Evolutionary conservation across 2,329 filamentous ascomycete species (phyloP).

Genomic region (Stromatinia cepivora): DNA sequence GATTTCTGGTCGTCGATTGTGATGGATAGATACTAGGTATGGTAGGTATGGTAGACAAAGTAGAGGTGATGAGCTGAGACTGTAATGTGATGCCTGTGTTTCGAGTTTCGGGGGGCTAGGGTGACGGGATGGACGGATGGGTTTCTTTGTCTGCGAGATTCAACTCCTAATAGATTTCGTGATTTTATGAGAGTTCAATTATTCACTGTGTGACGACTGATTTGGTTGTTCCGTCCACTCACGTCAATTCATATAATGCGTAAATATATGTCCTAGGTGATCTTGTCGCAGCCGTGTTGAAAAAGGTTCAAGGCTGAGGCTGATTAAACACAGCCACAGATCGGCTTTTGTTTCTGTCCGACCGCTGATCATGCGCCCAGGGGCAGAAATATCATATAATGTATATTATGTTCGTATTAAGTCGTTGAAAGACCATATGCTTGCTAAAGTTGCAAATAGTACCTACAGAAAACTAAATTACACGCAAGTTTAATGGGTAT

Average conservation of each 20-base stretch:
- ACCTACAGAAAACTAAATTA: neutral
- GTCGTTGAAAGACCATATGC: neutral
- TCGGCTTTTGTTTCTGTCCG: neutral
- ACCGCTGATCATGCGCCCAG: neutral
- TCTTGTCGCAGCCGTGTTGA: conserved; percentile 1
- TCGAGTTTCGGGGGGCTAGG: neutral
- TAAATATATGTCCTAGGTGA: neutral
- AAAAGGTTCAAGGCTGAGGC: conserved; percentile 9
- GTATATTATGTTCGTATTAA: neutral
- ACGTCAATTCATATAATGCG: neutral
- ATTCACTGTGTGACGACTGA: neutral
- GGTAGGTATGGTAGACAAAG: neutral
- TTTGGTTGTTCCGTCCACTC: neutral
- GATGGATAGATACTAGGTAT: neutral
- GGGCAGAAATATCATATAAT: neutral
- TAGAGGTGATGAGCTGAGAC: neutral
- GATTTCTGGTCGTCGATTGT: neutral
- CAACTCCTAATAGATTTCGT: neutral
- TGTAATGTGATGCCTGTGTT: conserved; percentile 14
- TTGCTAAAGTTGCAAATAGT: neutral
- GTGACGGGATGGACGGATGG: neutral
- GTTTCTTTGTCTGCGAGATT: conserved; percentile 12
- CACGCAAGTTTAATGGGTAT: conserved; percentile 16
- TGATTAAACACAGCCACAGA: conserved; percentile 2
- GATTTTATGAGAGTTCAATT: neutral